Evolutionary conservation across 1,284 basidiomycete genomes (phyloP).

Genomic region (Ustilago crameri): DNA sequence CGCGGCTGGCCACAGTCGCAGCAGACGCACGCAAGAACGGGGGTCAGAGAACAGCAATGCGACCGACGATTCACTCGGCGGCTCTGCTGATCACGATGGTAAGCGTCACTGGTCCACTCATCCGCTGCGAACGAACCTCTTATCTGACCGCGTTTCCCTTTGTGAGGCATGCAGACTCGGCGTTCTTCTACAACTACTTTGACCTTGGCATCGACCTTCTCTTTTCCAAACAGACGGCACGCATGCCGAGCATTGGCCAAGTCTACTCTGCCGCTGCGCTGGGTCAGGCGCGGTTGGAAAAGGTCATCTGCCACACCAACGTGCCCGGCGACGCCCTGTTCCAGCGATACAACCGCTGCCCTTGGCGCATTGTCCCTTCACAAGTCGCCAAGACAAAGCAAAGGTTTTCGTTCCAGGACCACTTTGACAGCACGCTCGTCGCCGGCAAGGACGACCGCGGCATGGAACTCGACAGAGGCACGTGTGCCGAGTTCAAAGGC

Average conservation of each 20-base stretch:
- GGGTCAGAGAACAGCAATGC: slow-evolving; percentile 18
- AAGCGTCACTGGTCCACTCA: no score
- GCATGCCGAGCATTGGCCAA: slow-evolving; percentile 26
- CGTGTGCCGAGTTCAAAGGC: slow-evolving; percentile 38
- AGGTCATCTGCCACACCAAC: slow-evolving; percentile 51
- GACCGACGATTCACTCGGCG: slow-evolving; percentile 14
- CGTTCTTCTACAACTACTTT: slow-evolving; percentile 57
- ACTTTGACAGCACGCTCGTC: slow-evolving; percentile 35
- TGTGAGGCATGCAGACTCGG: slow-evolving; percentile 9
- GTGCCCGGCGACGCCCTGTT: slow-evolving; percentile 48
- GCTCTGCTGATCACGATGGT: slow-evolving; percentile 17
- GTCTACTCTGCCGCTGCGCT: slow-evolving; percentile 18
- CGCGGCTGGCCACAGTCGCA: slow-evolving; percentile 3
- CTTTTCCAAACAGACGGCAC: slow-evolving; percentile 27
- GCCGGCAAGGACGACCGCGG: slow-evolving; percentile 28
- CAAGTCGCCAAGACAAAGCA: slow-evolving; percentile 11
- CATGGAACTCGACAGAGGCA: slow-evolving; percentile 48
- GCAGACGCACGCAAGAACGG: neutral
- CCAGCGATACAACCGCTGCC: slow-evolving; percentile 47
- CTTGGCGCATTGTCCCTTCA: slow-evolving; percentile 28
- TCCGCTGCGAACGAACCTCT: no score
- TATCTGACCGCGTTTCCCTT: neutral
- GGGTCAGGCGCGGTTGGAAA: slow-evolving; percentile 44
- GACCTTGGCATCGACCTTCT: slow-evolving; percentile 51
- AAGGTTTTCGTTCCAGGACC: slow-evolving; percentile 31